These are phyloP conservation scores for Verticillium albo-atrum DNA, from an alignment of 2,329 filamentous ascomycete species.

Conservation along the genomic window DNA sequence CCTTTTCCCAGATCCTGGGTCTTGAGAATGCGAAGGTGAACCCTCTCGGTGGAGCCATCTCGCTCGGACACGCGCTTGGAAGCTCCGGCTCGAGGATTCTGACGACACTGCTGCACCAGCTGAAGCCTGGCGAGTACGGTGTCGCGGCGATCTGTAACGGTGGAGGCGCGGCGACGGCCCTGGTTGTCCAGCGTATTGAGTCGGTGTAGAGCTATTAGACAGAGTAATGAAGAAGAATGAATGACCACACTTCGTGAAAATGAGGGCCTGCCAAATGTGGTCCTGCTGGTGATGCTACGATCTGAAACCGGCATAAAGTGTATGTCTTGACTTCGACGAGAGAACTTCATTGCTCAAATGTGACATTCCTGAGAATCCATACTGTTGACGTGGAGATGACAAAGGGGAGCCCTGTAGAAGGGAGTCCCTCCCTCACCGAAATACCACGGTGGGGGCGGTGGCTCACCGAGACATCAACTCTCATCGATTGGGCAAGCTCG, in stretches of 20 bases:
- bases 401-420: no score
- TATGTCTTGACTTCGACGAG: no score
- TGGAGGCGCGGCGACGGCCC: slow-evolving; percentile 83
- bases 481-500: no score
- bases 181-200: slow-evolving; percentile 83
- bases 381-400: no score
- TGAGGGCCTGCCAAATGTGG: neutral
- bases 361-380: no score
- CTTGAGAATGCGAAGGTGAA: slow-evolving; percentile 79
- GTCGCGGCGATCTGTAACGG: slow-evolving; percentile 97
- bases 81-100: slow-evolving; percentile 92
- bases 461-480: no score
- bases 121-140: slow-evolving; percentile 89
- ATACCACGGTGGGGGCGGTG: no score
- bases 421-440: neutral
- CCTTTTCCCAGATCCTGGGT: slow-evolving; percentile 62
- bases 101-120: slow-evolving; percentile 84
- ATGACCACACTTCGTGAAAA: neutral
- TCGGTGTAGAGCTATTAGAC: slow-evolving; percentile 32
- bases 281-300: no score
- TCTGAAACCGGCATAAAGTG: neutral
- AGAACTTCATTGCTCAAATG: no score
- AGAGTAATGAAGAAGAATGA: neutral
- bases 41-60: slow-evolving; percentile 84
- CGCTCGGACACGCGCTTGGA: slow-evolving; percentile 84